Evolutionary conservation across 2,329 filamentous ascomycete genomes (phyloP), one percentile per base, ranked within the genome.

Genomic region (Aspergillus latus): DNA sequence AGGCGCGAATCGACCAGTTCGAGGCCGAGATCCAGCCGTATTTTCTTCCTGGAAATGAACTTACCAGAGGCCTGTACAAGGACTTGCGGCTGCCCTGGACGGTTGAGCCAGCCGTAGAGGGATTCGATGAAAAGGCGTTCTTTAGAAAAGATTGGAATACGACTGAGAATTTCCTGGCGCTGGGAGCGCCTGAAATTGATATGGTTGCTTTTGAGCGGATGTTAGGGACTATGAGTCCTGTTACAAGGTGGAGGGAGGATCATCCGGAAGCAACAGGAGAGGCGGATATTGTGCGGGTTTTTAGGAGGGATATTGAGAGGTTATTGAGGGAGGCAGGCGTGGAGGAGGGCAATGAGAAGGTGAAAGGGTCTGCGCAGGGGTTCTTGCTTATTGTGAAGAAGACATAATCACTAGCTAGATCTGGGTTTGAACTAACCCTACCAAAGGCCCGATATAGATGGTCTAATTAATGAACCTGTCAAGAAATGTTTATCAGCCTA

Each of bases 11-110:
- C 1, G 70, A 74, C 4, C 61, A 72, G 3, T 63, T 80, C 2
- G 67, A 77, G 44, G 62, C 72, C 0, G 59, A 67, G 1, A 60
- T 84, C 0, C 52, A 40, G 2, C 74, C 74, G 0, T 80, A 76
- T 62, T 65, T 72, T 29, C 63, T 65, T n/a, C 66, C 68, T 0
- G 78, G 80, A 0, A 84, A 82, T 59, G 44, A 60, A 4, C 50
- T 82, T 1, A 68, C 68, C 0, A 69, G 71, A 0, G 63, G 70
- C 8, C 59, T 74, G 11, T 85, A 84, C 62, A 53, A 59, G 0
- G 64, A 72, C 10, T 68, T 84, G 2, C 57, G 61, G 4, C 66
- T 85, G 13, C 83, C 83, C 0, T 86, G 82, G 83, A 73, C 69
- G 0, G 28, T 75, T 2, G 59, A 66, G 4, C 48, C 58, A 0